Base-by-base conservation (phyloP, 2,329 filamentous ascomycete species). In the Basipetospora chlamydospora region DNA sequence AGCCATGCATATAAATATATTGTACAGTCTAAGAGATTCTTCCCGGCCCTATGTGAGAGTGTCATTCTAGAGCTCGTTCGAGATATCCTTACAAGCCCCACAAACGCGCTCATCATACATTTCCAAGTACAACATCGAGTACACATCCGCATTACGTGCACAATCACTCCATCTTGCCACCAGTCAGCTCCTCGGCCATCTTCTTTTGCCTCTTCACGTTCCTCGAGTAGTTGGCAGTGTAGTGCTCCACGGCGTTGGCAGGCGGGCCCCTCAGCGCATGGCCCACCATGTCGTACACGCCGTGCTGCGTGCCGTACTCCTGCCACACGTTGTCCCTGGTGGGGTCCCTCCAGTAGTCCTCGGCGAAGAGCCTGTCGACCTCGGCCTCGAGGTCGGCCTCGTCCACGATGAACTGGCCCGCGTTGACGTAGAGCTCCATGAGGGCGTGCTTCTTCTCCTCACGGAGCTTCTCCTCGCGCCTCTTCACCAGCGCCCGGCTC, bases 401-500 rank as follows among this genome's bases (percentile, higher is more conserved):
- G 17, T 70, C 77, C 13, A 85, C 77, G 52, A 98, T 95, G 60
- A 96, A 98, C 26, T 73, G 64, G 18, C 80, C 73, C 5, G 90
- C 86, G 47, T 86, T 81, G 61, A 90, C 81, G 60, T 98, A 98
- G 10, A 98, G 70, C 40, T 83, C 77, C 58, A 94, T 84, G 21
- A 98, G 60, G 12, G 78, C 70, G 45, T 88, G 74, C 42, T 72
- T 67, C 35, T 80, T 72, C 31, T 23, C 31, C 20, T 33, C 20
- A 11, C 22, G 32, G 12, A 25, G 20, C 13, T 23, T 13, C 37
- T 67, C 64, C 40, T 76, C 66, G 29, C 66, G 63, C 51, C 76
- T 75, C 37, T 61, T 54, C 8, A 57, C 59, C 22, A 64, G 54
- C 28, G 67, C 54, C 11, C 60, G 57, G n/a, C n/a, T n/a, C n/a